Base-by-base conservation (phyloP, 1,284 basidiomycete genomes). In the Microbotryum silenes-acaulis region DNA sequence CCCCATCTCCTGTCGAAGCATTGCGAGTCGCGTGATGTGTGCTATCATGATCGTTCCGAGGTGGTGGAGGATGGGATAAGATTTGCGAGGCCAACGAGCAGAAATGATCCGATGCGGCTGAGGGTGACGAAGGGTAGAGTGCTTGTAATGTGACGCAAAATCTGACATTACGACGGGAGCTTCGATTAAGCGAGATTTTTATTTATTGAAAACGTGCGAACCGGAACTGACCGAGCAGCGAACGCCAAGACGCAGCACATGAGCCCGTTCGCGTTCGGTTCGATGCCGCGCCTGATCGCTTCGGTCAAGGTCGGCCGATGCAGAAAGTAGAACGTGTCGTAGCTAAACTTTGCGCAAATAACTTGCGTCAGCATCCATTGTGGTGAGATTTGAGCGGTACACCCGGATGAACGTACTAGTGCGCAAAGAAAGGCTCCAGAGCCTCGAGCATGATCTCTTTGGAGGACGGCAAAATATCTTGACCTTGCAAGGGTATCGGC, bases 271-370 rank as follows among this genome's bases (percentile, higher is more conserved):
- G 37, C 37, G 3, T 42, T 42, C 14, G 37, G 37, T 42, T 42
- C 37, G 37, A 42, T 42, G 37, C 37, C 37, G 16, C 37, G 37
- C 9, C 45, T 54, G 31, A 67, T 57, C 12, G 61, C 57, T 16
- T 63, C 59, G 4, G 49, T 54, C 3, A 67, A 59, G 3, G 59
- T 64, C 2, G 60, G 60, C 0, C 60, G 61, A 42, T 67, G 67
- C 14, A 69, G 54, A 49, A 67, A 69, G 42, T 62, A 61, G 54
- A 69, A 69, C 10, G 61, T 69, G 54, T 69, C 64, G 62, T 67
- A 64, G 57, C 61, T 66, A 8, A 37, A 4, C 25, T 52, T 27
- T 8, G 31, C 48, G 27, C 23, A 6, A 25, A 20, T 3, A 4
- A 7, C 1, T 25, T 23, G 14, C 16, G 18, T 44, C 12, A 21